Evolutionary conservation across 192 early-diverging fungal species (phyloP), one percentile per base, ranked within the genome.

Genomic region (Coemansia sp.): DNA sequence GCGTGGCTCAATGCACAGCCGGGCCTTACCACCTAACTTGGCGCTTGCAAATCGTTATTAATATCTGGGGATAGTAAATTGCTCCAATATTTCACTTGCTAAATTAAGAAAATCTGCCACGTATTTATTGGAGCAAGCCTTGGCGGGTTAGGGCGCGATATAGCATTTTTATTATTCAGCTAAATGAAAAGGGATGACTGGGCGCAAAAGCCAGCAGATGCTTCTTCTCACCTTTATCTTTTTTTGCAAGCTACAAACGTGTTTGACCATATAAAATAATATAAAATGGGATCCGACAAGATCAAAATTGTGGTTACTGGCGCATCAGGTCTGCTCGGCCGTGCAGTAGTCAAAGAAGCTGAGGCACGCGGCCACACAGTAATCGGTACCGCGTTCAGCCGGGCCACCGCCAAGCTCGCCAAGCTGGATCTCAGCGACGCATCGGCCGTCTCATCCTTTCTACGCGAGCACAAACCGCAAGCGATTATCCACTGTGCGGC

Each of bases 401-500:
- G 92, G 19, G 84, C 90, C 1, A 65, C 64, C 9, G 77, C 59
- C 19, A 72, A 69, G 14, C 79, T 89, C 10, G 71, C 79, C 53
- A 85, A 88, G 85, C 81, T 94, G 14, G 88, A 93, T 67, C 81
- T 94, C 23, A 87, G 80, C 11, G 82, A 90, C 62, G 39, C 67
- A 8, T 38, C 56, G 11, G 87, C 81, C 10, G 83, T 88, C 5
- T 62, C 64, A 12, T 58, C 60, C 6, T 88, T 91, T 61, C 35
- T 94, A 2, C 72, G 66, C 2, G 21, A 70, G 22, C 70, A 87
- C 11, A 76, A 79, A 27, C 93, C 93, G 39, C 59, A 69, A 35
- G 64, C 80, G 79, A 84, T 96, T 22, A 85, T 92, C 21, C 90
- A 94, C 70, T 91, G 91, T 64, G 94, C 94, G 11, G 94, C 92